These are phyloP conservation scores for Myochromella boudieri DNA, from an alignment of 768 basidiomycete species.

Conservation along the genomic window DNA sequence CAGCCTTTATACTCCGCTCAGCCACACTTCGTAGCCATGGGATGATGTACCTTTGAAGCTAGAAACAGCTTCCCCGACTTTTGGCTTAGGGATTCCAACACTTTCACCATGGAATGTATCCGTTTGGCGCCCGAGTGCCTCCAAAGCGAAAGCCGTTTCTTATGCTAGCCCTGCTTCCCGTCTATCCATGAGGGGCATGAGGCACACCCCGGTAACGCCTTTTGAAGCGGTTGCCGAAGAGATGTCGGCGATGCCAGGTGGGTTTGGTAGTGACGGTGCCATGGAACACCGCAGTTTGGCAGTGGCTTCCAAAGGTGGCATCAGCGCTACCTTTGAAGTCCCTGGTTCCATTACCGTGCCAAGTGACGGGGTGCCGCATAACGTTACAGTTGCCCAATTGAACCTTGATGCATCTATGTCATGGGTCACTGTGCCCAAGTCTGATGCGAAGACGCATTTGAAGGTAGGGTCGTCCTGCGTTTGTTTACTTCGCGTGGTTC, in stretches of 20 bases:
- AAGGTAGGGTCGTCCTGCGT: conserved; percentile 13
- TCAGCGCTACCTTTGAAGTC: conserved; percentile 40
- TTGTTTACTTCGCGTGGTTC: not conserved
- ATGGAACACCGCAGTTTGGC: conserved; percentile 20
- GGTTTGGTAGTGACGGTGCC: not conserved
- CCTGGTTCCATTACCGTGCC: conserved; percentile 43
- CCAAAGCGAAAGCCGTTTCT: not conserved
- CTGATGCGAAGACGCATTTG: conserved; percentile 26
- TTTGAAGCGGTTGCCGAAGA: not conserved
- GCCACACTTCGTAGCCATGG: conserved; percentile 23
- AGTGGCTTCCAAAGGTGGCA: conserved; percentile 36
- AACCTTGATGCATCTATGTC: conserved; percentile 36
- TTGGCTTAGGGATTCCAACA: conserved; percentile 34
- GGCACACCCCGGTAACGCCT: no score
- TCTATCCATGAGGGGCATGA: no score
- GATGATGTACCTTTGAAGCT: conserved; percentile 38
- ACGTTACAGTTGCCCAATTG: conserved; percentile 39
- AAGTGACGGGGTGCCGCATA: conserved; percentile 38
- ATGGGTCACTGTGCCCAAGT: conserved; percentile 43
- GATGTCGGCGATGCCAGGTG: not conserved
- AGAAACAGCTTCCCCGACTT: conserved; percentile 42
- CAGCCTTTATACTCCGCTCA: not conserved
- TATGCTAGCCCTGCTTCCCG: no score
- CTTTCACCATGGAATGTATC: conserved; percentile 37
- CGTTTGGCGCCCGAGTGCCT: not conserved